phyloP scores from a whole-genome alignment of 352 stramenopile species.

The Plasmopara halstedii region DNA sequence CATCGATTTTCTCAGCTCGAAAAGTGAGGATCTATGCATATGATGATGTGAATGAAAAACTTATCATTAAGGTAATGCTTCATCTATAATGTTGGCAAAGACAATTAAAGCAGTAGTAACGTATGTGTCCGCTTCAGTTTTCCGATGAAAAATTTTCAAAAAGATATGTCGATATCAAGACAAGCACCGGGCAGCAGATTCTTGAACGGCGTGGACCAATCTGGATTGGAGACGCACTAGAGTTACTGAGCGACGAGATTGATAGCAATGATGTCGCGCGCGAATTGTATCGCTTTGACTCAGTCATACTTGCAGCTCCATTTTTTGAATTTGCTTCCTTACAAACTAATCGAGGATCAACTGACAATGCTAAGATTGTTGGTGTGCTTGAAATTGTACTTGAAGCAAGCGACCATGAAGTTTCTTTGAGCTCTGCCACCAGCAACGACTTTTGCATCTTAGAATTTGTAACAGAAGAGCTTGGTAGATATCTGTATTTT shows the following conservation, averaged over 20 bases:
- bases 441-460: conserved; percentile 68
- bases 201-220: conserved; percentile 22
- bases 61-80: conserved; percentile 55
- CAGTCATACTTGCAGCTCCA: conserved; percentile 45
- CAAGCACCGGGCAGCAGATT: conserved; percentile 27
- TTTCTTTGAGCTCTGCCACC: conserved; percentile 7
- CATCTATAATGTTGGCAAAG: not conserved
- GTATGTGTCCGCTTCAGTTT: conserved; percentile 31
- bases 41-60: conserved; percentile 26
- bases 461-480: conserved; percentile 48
- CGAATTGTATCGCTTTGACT: conserved; percentile 31
- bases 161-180: conserved; percentile 21
- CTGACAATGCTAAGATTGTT: conserved; percentile 30
- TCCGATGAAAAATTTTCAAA: conserved; percentile 47
- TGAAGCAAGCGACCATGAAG: conserved; percentile 9
- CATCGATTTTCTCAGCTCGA: conserved; percentile 43
- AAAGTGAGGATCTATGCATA: conserved; percentile 59
- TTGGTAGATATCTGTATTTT: conserved; percentile 68
- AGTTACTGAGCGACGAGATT: conserved; percentile 9
- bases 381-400: conserved; percentile 64
- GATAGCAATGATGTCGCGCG: conserved; percentile 18
- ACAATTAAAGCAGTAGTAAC: not conserved
- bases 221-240: conserved; percentile 16
- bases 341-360: conserved; percentile 7
- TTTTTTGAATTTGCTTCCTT: conserved; percentile 18